Conservation (phyloP, 352 stramenopile species). For the Globisporangium splendens region DNA sequence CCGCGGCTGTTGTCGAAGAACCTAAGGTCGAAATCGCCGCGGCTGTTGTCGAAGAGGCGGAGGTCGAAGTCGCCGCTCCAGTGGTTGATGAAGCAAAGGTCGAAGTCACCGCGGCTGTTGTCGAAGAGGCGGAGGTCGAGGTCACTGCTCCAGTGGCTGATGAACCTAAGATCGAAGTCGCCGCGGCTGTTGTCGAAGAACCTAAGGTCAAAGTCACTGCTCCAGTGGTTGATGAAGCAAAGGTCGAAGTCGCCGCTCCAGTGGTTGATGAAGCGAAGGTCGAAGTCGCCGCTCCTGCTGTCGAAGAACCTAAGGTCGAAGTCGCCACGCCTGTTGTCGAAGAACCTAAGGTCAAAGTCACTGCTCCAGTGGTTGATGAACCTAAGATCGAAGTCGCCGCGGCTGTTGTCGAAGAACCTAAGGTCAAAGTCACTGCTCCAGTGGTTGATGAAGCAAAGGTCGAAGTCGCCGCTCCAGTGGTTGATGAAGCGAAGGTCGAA, state of each 20-base stretch:
- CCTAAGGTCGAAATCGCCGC: too few species aligned
- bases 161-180: not conserved
- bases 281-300: constrained; percentile 1
- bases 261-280: constrained; percentile 12
- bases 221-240: not conserved
- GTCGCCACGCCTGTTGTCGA: not conserved
- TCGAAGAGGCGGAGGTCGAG: constrained; percentile 8
- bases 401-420: not conserved
- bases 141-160: too few species aligned
- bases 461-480: constrained; percentile 10
- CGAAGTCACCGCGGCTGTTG: not conserved
- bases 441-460: constrained; percentile 4
- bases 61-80: not conserved
- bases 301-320: not conserved
- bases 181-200: too few species aligned
- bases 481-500: constrained; percentile 2
- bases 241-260: not conserved
- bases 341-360: not conserved
- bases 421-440: not conserved
- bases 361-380: constrained; percentile 5
- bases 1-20: too few species aligned
- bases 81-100: not conserved
- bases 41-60: too few species aligned
- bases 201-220: not conserved
- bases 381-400: not conserved